These are phyloP conservation scores for Fraxinus ornus DNA, from an alignment of 305 asterid genomes.

Conservation along the genomic window DNA sequence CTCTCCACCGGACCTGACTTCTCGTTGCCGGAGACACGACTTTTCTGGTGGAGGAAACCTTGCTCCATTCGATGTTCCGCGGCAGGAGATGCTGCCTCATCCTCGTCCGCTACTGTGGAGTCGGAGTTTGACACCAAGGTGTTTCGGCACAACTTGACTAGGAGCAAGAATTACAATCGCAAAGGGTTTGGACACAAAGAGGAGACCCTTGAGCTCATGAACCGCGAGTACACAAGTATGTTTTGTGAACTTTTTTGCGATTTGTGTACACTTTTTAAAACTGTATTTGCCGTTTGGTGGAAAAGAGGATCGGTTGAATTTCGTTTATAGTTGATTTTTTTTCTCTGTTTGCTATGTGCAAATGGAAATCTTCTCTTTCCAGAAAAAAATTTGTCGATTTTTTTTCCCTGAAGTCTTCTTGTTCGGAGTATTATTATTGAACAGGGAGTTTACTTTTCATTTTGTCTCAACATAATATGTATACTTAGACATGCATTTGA, in stretches of 20 bases:
- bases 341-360: background rate
- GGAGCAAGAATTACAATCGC: conserved; percentile 88
- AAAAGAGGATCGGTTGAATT: background rate
- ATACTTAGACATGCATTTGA: background rate
- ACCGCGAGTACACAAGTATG: background rate
- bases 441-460: background rate
- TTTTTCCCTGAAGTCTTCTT: background rate
- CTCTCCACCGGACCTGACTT: conserved; percentile 45
- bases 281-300: background rate
- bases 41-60: conserved; percentile 44
- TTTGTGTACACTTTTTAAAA: background rate
- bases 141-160: conserved; percentile 75
- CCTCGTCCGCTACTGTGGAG: conserved; percentile 40
- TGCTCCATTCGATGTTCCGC: conserved; percentile 62
- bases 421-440: background rate
- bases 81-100: conserved; percentile 48
- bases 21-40: conserved; percentile 56
- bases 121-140: conserved; percentile 76
- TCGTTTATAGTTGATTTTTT: background rate
- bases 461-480: background rate
- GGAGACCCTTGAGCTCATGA: conserved; percentile 16
- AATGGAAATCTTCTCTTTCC: background rate
- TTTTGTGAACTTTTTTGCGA: background rate
- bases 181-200: conserved; percentile 81
- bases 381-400: background rate